Evolutionary conservation across 2,329 filamentous ascomycete species (phyloP).

Genomic region (Ascochyta lentis): DNA sequence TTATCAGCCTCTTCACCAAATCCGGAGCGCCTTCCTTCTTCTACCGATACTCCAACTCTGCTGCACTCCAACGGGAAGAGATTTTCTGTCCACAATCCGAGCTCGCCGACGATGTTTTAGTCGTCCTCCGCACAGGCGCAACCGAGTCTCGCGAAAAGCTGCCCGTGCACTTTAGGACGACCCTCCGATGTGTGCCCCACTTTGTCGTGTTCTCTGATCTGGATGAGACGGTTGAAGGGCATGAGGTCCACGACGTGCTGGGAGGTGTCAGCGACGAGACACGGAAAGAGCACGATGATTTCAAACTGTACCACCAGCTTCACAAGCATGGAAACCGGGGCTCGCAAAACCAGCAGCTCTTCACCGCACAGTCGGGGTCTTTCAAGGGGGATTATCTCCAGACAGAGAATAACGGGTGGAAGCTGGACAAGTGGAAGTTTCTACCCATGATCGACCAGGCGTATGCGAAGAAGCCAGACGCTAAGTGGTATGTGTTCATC

Average conservation of each 20-base stretch:
- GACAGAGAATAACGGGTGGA: slow-evolving; percentile 55
- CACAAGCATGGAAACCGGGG: slow-evolving; percentile 54
- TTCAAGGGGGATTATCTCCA: slow-evolving; percentile 45
- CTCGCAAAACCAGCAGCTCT: slow-evolving; percentile 41
- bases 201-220: slow-evolving; percentile 66
- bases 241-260: slow-evolving; percentile 59
- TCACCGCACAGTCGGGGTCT: slow-evolving; percentile 42
- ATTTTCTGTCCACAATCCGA: slow-evolving; percentile 43
- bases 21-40: slow-evolving; percentile 39
- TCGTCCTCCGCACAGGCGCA: slow-evolving; percentile 67
- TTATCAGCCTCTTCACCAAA: slow-evolving; percentile 45
- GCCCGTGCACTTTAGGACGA: slow-evolving; percentile 64
- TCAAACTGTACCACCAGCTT: slow-evolving; percentile 60
- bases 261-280: slow-evolving; percentile 50
- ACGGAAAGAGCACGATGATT: slow-evolving; percentile 55
- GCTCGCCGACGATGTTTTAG: slow-evolving; percentile 59
- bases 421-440: slow-evolving; percentile 66
- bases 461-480: slow-evolving; percentile 43
- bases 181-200: slow-evolving; percentile 62
- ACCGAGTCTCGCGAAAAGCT: slow-evolving; percentile 65
- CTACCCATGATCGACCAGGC: slow-evolving; percentile 62
- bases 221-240: slow-evolving; percentile 60
- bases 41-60: slow-evolving; percentile 34
- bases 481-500: slow-evolving; percentile 50
- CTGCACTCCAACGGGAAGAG: slow-evolving; percentile 21